Evolutionary conservation across 2,329 filamentous ascomycete genomes (phyloP).

Genomic region (Monilinia polystroma): DNA sequence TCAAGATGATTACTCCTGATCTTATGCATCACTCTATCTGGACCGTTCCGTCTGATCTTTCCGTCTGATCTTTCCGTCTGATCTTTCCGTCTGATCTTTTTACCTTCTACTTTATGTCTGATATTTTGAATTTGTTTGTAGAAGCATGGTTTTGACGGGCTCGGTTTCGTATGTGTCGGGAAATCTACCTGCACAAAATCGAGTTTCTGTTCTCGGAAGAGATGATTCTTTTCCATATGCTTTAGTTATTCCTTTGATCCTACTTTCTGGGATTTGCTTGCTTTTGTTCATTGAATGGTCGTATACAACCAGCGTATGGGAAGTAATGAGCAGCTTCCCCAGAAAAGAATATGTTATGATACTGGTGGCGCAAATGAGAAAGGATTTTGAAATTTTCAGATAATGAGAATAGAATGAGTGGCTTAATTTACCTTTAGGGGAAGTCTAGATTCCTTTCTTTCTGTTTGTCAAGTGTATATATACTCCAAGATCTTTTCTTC

Average conservation of each 20-base stretch:
- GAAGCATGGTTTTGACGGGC: background rate
- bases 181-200: background rate
- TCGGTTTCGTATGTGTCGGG: background rate
- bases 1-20: background rate
- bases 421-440: background rate
- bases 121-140: background rate
- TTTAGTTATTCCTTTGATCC: background rate
- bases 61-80: background rate
- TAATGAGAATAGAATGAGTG: background rate
- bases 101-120: background rate
- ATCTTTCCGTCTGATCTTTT: background rate
- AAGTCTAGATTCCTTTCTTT: background rate
- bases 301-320: background rate
- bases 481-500: background rate
- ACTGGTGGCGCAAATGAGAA: conserved; percentile 6
- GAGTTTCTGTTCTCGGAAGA: background rate
- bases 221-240: background rate
- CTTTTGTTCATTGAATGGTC: background rate
- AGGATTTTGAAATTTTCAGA: background rate
- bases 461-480: background rate
- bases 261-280: background rate
- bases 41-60: background rate
- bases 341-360: background rate
- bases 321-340: background rate
- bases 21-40: background rate